Conservation (phyloP, 2,329 filamentous ascomycete genomes). For the Paracoccidioides brasiliensis region DNA sequence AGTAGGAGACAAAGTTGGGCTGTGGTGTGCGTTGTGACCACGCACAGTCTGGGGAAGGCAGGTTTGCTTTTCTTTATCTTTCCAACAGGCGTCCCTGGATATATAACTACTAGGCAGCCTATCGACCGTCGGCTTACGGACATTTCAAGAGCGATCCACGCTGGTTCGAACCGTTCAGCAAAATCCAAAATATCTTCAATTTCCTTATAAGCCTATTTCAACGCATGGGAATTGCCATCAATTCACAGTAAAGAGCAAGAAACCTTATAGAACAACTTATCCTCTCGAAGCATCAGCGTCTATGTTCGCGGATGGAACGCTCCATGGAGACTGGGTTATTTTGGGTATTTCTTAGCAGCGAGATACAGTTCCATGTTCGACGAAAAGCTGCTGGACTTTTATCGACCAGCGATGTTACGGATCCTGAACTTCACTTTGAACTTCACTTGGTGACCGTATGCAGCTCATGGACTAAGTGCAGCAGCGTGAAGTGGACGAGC, state of each 20-base stretch:
- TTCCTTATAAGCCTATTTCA: not conserved
- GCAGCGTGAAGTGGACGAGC: not conserved
- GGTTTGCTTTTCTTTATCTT: too few relatives aligned
- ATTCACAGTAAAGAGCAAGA: too few relatives aligned
- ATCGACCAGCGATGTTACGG: slow-evolving; percentile 14
- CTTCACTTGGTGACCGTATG: slow-evolving; percentile 10
- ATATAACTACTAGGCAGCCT: too few relatives aligned
- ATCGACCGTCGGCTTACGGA: too few relatives aligned
- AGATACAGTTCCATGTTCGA: slow-evolving; percentile 17
- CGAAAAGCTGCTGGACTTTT: slow-evolving; percentile 17
- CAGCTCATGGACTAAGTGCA: slow-evolving; percentile 10
- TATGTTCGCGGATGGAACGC: slow-evolving; percentile 15
- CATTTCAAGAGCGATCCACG: too few relatives aligned
- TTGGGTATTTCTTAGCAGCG: slow-evolving; percentile 18
- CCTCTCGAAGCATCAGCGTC: slow-evolving; percentile 8
- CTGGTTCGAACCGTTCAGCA: too few relatives aligned
- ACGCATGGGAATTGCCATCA: too few relatives aligned
- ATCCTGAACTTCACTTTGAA: slow-evolving; percentile 10
- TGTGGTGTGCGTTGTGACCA: slow-evolving; percentile 21
- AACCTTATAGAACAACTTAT: slow-evolving; percentile 1
- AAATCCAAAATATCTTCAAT: not conserved
- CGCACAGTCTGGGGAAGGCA: not conserved
- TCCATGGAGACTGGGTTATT: slow-evolving; percentile 16
- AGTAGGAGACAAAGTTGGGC: slow-evolving; percentile 21
- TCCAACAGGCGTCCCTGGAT: too few relatives aligned